Percentiles rank a stretch among this genome's conserved stretches.
phyloP scores from a whole-genome alignment of 306 rosid genomes.

The Prunus davidiana region DNA sequence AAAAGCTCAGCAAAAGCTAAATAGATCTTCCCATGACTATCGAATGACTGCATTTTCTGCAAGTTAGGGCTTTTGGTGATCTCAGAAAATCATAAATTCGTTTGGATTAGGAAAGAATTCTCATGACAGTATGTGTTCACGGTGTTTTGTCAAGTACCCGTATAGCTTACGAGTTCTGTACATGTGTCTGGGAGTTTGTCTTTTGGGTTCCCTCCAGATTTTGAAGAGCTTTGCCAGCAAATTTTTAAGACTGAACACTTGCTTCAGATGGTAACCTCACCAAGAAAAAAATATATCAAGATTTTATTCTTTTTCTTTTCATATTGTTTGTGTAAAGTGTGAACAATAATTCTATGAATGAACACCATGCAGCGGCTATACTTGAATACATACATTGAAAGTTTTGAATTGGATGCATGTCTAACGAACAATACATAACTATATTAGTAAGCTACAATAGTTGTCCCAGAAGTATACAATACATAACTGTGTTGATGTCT shows the following conservation, averaged over 20 bases:
- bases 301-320: background rate
- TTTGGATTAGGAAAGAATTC: background rate
- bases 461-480: no score
- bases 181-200: conserved; percentile 11
- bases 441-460: no score
- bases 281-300: background rate
- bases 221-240: background rate
- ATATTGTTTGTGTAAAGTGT: background rate
- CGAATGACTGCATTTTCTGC: background rate
- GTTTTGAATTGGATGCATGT: background rate
- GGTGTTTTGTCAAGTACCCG: background rate
- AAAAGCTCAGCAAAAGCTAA: conserved; percentile 16
- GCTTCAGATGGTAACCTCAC: background rate
- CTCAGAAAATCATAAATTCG: background rate
- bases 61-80: background rate
- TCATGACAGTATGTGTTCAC: conserved; percentile 13
- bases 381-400: background rate
- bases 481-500: no score
- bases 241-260: background rate
- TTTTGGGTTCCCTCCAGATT: conserved; percentile 16
- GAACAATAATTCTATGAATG: background rate
- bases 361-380: background rate
- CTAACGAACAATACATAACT: background rate
- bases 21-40: conserved; percentile 5
- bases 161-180: conserved; percentile 19